Evolutionary conservation across 2,329 filamentous ascomycete species (phyloP).

Genomic region (Bipolaris sorokiniana): DNA sequence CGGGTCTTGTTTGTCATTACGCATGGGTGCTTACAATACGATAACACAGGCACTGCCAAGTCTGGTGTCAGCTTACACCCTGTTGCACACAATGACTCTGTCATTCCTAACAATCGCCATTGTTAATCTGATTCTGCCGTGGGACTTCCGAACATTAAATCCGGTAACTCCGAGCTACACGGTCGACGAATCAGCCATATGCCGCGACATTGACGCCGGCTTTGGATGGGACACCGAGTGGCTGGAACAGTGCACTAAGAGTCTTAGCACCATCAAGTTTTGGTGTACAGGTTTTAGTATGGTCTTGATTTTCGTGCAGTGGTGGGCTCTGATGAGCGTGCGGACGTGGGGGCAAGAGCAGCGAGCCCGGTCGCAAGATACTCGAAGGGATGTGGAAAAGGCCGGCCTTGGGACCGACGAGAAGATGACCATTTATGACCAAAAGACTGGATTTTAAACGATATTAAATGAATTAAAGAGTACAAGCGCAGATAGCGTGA

Average conservation of each 20-base stretch:
- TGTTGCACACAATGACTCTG: constrained; percentile 35
- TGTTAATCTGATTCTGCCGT: constrained; percentile 32
- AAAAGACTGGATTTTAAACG: constrained; percentile 19
- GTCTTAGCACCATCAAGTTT: constrained; percentile 32
- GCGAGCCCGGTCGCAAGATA: constrained; percentile 4
- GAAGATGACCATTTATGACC: constrained; percentile 2
- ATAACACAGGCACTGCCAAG: constrained; percentile 27
- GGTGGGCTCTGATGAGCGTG: constrained; percentile 42
- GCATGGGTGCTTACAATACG: constrained; percentile 19
- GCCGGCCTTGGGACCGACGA: constrained; percentile 7
- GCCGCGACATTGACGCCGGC: constrained; percentile 35
- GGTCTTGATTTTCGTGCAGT: constrained; percentile 41
- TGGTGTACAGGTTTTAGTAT: constrained; percentile 31
- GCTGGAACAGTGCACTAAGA: constrained; percentile 36
- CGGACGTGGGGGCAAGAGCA: constrained; percentile 35
- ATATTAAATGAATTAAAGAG: constrained; percentile 12
- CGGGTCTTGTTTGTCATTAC: neutral
- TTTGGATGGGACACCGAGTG: constrained; percentile 40
- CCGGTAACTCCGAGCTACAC: constrained; percentile 31
- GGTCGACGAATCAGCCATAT: constrained; percentile 32
- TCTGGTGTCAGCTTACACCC: constrained; percentile 36
- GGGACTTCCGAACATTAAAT: constrained; percentile 24
- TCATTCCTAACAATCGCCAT: constrained; percentile 37
- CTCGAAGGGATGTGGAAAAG: constrained; percentile 24
- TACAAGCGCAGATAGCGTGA: constrained; percentile 1